A percentile compares a stretch with the other conserved stretches of the same genome.
phyloP scores from a whole-genome alignment of 2,329 filamentous ascomycete species.

The Intubia oerlemansii region DNA sequence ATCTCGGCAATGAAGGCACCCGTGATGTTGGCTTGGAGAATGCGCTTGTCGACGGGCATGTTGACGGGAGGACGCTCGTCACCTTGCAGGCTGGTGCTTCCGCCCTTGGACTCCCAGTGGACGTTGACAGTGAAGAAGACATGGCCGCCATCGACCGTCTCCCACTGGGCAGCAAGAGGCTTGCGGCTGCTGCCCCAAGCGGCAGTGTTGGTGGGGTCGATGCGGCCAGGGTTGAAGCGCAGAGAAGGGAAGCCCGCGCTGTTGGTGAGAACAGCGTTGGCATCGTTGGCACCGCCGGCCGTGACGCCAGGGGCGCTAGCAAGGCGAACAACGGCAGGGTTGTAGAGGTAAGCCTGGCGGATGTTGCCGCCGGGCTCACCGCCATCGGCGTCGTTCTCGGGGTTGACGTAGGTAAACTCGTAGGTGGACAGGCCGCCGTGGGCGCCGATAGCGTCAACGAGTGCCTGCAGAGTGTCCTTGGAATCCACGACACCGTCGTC shows the following conservation, averaged over 20 bases:
- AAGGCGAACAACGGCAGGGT: conserved; percentile 35
- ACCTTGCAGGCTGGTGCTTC: conserved; percentile 40
- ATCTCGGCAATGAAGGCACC: conserved; percentile 38
- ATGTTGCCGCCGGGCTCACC: conserved; percentile 52
- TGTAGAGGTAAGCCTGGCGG: conserved; percentile 48
- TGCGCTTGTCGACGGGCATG: conserved; percentile 34
- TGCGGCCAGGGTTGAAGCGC: conserved; percentile 46
- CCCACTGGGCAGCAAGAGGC: conserved; percentile 45
- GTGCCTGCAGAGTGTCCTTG: conserved; percentile 34
- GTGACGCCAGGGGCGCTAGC: conserved; percentile 30
- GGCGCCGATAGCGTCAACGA: conserved; percentile 28
- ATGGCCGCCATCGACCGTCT: conserved; percentile 26
- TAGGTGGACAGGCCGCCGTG: conserved; percentile 31
- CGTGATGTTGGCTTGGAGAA: conserved; percentile 33
- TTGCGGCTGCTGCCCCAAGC: conserved; percentile 43
- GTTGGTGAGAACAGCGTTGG: conserved; percentile 33
- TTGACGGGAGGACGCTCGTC: conserved; percentile 47
- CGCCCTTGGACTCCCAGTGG: conserved; percentile 46
- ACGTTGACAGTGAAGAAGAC: conserved; percentile 52
- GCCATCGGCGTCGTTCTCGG: conserved; percentile 38
- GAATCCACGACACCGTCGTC: conserved; percentile 35
- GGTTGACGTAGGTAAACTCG: conserved; percentile 35
- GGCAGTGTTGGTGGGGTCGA: conserved; percentile 36
- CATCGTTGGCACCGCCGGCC: conserved; percentile 29
- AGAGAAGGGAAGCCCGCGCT: conserved; percentile 21